Percentiles rank a stretch among this genome's conserved stretches.
Conservation (phyloP, 306 rosid genomes). For the Prinsepia uniflora region DNA sequence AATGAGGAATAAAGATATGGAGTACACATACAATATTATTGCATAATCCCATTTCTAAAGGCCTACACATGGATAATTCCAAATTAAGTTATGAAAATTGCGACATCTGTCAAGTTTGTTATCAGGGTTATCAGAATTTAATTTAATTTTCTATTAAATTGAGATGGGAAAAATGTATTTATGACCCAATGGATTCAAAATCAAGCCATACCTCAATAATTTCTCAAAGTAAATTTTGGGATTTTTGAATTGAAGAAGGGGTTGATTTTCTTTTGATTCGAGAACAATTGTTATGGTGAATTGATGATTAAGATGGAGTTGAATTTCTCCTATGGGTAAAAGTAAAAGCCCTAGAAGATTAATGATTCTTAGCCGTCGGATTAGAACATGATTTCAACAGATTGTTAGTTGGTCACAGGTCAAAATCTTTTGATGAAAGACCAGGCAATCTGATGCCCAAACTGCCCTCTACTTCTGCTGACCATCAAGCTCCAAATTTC, state of each 20-base stretch:
- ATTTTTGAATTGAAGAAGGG: background rate
- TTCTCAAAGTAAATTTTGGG: no score
- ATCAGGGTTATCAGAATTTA: no score
- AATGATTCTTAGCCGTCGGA: conserved; percentile 24
- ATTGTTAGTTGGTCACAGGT: conserved; percentile 16
- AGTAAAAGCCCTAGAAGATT: background rate
- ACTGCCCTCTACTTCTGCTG: conserved; percentile 5
- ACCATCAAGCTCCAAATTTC: conserved; percentile 28
- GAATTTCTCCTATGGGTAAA: background rate
- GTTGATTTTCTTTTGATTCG: background rate
- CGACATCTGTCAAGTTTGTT: no score
- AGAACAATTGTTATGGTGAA: background rate
- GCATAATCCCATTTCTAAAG: no score
- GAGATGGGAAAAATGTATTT: no score
- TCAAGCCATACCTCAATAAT: no score
- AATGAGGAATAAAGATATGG: no score
- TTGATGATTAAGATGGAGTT: background rate
- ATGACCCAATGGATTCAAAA: no score
- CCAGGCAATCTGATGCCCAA: conserved; percentile 26
- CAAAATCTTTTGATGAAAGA: conserved; percentile 22
- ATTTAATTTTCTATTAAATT: no score
- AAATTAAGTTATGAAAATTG: no score
- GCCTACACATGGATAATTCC: no score
- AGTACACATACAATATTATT: no score
- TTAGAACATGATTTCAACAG: conserved; percentile 20